A percentile compares a stretch with the other conserved stretches of the same genome.
Evolutionary conservation across 306 rosid species (phyloP).

Genomic region (Citrullus amarus): DNA sequence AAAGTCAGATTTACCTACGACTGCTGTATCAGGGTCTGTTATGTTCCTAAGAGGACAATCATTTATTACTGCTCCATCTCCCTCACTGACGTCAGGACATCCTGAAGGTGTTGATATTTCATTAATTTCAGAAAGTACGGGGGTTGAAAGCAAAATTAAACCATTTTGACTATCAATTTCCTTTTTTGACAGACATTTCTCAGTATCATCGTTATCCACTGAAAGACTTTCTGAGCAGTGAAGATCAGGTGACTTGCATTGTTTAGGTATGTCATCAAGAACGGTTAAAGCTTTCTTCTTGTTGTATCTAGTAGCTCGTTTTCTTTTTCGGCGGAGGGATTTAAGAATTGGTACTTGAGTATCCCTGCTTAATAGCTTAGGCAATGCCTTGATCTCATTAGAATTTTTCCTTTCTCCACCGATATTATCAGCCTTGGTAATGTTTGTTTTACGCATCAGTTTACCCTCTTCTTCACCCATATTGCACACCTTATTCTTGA

Average conservation of each 20-base stretch:
- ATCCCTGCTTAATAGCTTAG: conserved; percentile 15
- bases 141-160: conserved; percentile 16
- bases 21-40: conserved; percentile 21
- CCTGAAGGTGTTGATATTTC: conserved; percentile 22
- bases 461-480: conserved; percentile 30
- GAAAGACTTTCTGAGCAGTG: conserved; percentile 19
- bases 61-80: conserved; percentile 22
- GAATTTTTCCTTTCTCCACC: conserved; percentile 17
- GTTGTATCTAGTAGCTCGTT: conserved; percentile 17
- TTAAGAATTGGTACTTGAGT: conserved; percentile 14
- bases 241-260: conserved; percentile 21
- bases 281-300: conserved; percentile 15
- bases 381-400: conserved; percentile 21
- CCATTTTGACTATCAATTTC: conserved; percentile 37
- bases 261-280: conserved; percentile 21
- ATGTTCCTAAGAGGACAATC: conserved; percentile 28
- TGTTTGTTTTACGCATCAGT: conserved; percentile 13
- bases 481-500: conserved; percentile 22
- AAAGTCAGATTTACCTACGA: conserved; percentile 27
- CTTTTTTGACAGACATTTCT: conserved; percentile 14
- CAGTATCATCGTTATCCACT: conserved; percentile 17
- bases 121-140: conserved; percentile 13
- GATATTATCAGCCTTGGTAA: conserved; percentile 18
- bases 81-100: conserved; percentile 19
- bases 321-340: conserved; percentile 28